Evolutionary conservation across 139 green algal genomes (phyloP).

Genomic region (Tetraselmis chui): DNA sequence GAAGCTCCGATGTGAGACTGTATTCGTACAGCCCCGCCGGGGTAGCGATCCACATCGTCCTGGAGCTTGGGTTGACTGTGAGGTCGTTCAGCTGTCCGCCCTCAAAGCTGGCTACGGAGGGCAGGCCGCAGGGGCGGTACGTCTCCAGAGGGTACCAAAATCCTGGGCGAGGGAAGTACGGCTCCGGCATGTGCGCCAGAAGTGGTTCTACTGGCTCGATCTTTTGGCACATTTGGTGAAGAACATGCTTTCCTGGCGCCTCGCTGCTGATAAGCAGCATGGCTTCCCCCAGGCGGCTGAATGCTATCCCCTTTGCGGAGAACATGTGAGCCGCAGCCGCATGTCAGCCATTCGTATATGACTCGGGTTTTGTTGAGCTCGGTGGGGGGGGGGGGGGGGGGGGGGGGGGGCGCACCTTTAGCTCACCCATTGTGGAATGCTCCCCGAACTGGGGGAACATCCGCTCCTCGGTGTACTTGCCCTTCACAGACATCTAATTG

Average conservation of each 20-base stretch:
- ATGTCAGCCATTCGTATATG: not conserved
- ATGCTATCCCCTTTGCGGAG: not conserved
- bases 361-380: not conserved
- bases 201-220: not conserved
- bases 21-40: not conserved
- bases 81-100: not conserved
- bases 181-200: not conserved
- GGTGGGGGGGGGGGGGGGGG: no score
- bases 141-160: not conserved
- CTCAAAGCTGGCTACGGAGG: not conserved
- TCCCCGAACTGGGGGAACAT: not conserved
- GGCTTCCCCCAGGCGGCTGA: not conserved
- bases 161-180: not conserved
- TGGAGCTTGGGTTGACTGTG: not conserved
- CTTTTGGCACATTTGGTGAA: not conserved
- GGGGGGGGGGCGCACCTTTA: not conserved
- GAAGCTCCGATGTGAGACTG: not conserved
- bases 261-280: not conserved
- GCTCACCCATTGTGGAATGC: not conserved
- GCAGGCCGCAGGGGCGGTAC: not conserved
- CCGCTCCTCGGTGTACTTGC: not conserved
- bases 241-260: not conserved
- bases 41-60: not conserved
- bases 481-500: no score
- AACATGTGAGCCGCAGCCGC: not conserved